Evolutionary conservation across 176 grass and related monocot species (phyloP).

Genomic region (Aegilops tauschii): DNA sequence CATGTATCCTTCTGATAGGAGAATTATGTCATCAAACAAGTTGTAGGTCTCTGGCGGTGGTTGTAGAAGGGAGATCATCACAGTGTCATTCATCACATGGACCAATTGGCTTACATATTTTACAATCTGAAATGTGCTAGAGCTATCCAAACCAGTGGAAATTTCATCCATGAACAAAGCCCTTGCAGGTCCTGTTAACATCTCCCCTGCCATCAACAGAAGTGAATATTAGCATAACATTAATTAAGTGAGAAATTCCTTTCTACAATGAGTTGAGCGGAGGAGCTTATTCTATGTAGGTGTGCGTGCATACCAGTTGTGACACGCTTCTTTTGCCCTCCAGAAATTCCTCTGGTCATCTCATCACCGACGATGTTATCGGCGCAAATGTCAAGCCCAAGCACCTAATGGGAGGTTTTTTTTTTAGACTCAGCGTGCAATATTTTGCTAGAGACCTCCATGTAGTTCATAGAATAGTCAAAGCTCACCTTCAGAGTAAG

Average conservation of each 20-base stretch:
- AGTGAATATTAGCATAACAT: neutral
- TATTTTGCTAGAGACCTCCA: neutral
- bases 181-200: slow-evolving; percentile 64
- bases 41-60: slow-evolving; percentile 76
- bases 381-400: slow-evolving; percentile 71
- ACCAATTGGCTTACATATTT: slow-evolving; percentile 60
- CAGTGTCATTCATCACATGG: slow-evolving; percentile 65
- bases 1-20: slow-evolving; percentile 63
- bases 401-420: slow-evolving; percentile 21
- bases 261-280: neutral
- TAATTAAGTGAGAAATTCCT: neutral
- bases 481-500: slow-evolving; percentile 45
- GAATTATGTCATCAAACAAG: slow-evolving; percentile 69
- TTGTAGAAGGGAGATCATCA: slow-evolving; percentile 68
- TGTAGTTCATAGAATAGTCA: slow-evolving; percentile 4
- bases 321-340: slow-evolving; percentile 69
- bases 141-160: slow-evolving; percentile 76
- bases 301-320: slow-evolving; percentile 54
- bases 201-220: slow-evolving; percentile 42
- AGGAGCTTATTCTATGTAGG: neutral
- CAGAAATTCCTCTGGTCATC: slow-evolving; percentile 80
- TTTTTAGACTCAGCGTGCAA: slow-evolving; percentile 8
- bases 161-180: slow-evolving; percentile 87
- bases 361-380: slow-evolving; percentile 65
- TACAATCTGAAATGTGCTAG: slow-evolving; percentile 72